Conservation (phyloP, 495 filamentous ascomycete genomes). For the Penicillium crystallinum region DNA sequence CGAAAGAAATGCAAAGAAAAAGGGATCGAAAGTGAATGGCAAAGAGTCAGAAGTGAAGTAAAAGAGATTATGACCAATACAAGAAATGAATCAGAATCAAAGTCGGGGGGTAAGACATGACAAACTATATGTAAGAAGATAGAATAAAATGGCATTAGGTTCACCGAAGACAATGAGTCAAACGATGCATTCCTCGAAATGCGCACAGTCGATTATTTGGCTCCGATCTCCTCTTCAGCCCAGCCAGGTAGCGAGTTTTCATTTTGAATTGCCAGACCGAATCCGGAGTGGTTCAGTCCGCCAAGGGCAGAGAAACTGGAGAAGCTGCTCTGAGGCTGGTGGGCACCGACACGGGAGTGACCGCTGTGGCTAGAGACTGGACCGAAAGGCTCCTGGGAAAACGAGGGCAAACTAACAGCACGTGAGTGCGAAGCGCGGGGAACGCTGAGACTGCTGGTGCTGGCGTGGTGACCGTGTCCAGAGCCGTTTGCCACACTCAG, state of each 20-base stretch:
- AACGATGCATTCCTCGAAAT: conserved; percentile 18
- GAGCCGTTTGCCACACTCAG: conserved; percentile 66
- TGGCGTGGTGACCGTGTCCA: conserved; percentile 42
- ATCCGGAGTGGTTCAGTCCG: conserved; percentile 52
- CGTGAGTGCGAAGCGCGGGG: conserved; percentile 71
- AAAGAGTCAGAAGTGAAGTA: conserved; percentile 9
- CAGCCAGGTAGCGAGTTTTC: conserved; percentile 62
- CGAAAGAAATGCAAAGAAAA: conserved; percentile 17
- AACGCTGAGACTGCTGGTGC: conserved; percentile 53
- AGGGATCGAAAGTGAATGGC: conserved; percentile 24
- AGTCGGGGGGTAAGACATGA: conserved; percentile 13
- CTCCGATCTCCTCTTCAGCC: conserved; percentile 58
- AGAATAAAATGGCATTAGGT: conserved; percentile 18
- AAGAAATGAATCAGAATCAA: conserved; percentile 25
- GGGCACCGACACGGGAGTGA: conserved; percentile 41
- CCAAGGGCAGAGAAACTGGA: conserved; percentile 54
- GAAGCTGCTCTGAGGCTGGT: conserved; percentile 53
- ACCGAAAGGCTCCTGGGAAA: conserved; percentile 56
- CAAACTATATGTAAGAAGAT: conserved; percentile 24
- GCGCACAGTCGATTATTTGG: conserved; percentile 38
- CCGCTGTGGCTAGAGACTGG: conserved; percentile 39
- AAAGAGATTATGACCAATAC: conserved; percentile 33
- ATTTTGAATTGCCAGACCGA: conserved; percentile 59
- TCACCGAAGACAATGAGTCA: conserved; percentile 25
- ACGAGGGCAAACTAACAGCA: conserved; percentile 77